Evolutionary conservation across 176 grass and related monocot genomes (phyloP).

Genomic region (Carex kokanica): DNA sequence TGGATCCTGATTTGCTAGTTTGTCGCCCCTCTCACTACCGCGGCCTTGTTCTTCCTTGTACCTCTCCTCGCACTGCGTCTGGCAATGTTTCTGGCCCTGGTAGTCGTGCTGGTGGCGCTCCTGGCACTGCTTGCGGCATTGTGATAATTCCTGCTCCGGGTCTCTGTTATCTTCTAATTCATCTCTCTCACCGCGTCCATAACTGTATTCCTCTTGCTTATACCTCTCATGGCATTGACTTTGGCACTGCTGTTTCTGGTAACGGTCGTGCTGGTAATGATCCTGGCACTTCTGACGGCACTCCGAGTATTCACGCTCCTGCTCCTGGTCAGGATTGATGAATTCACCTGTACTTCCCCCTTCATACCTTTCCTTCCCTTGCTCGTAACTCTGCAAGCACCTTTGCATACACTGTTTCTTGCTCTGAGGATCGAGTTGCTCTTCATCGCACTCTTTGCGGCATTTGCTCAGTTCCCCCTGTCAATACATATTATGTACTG

Average conservation of each 20-base stretch:
- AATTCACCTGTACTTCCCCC: not conserved
- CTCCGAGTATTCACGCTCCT: not conserved
- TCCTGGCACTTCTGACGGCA: conserved; percentile 3
- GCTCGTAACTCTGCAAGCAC: not conserved
- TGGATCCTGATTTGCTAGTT: not conserved
- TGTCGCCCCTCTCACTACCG: not conserved
- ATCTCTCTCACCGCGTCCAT: not conserved
- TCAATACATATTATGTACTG: not conserved
- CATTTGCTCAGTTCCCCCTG: conserved; percentile 22
- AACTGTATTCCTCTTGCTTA: not conserved
- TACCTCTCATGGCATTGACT: not conserved
- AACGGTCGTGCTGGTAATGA: not conserved
- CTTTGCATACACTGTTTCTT: conserved; percentile 1
- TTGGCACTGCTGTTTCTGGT: not conserved
- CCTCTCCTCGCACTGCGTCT: conserved; percentile 2
- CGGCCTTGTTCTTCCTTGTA: not conserved
- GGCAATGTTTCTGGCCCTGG: not conserved
- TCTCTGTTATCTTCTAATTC: conserved; percentile 4
- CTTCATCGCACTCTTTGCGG: not conserved
- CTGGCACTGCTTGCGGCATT: not conserved
- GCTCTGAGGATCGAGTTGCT: not conserved
- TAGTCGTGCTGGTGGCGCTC: not conserved
- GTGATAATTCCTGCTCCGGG: conserved; percentile 5
- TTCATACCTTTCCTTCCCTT: not conserved
- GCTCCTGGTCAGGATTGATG: not conserved